phyloP scores from a whole-genome alignment of 179 eudicot species.

The Spinacia oleracea region DNA sequence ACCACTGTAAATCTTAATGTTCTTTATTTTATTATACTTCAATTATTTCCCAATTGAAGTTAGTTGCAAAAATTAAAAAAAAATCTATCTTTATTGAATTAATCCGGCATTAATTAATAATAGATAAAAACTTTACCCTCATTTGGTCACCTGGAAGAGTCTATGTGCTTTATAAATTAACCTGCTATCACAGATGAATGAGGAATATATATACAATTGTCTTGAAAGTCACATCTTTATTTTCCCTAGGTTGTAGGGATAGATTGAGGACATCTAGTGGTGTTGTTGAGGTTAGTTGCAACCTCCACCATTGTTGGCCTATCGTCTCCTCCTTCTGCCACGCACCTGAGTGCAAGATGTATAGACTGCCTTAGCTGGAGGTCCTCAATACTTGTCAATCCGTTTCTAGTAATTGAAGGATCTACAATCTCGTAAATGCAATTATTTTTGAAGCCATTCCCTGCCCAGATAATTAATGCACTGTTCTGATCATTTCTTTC shows the following conservation, averaged over 20 bases:
- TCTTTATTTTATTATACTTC: too few relatives aligned
- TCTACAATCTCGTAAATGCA: neutral
- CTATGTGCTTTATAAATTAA: too few relatives aligned
- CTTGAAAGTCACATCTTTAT: neutral
- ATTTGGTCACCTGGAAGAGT: too few relatives aligned
- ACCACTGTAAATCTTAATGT: too few relatives aligned
- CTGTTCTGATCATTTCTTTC: neutral
- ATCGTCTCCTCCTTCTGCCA: neutral
- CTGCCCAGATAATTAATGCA: neutral
- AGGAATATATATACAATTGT: neutral
- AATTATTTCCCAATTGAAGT: too few relatives aligned
- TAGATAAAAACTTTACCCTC: too few relatives aligned
- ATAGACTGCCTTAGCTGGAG: neutral
- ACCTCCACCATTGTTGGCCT: slow-evolving; percentile 10
- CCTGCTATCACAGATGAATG: neutral
- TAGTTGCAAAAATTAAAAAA: too few relatives aligned
- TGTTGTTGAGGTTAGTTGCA: neutral
- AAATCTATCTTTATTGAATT: too few relatives aligned
- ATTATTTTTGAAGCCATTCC: neutral
- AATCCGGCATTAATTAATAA: too few relatives aligned
- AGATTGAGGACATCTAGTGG: neutral
- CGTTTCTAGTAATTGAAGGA: neutral
- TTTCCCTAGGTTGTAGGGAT: neutral
- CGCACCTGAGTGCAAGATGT: neutral
- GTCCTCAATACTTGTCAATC: neutral